Evolutionary conservation across 345 rosid genomes (phyloP).

Genomic region (Brassica incana): DNA sequence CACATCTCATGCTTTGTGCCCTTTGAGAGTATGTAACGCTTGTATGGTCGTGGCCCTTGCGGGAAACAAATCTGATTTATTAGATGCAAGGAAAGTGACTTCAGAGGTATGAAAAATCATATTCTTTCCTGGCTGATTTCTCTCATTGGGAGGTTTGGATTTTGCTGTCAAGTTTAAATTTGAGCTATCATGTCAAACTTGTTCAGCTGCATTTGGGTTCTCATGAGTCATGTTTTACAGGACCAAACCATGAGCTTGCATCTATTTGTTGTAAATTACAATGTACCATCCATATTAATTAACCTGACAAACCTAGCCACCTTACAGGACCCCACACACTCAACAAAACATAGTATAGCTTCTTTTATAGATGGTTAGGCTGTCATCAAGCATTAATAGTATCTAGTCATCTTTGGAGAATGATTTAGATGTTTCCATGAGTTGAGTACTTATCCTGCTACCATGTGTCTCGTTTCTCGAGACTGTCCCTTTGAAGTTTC

Average conservation of each 20-base stretch:
- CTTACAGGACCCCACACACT: not conserved
- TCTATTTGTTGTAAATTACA: constrained; percentile 3
- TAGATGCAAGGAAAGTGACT: constrained; percentile 73
- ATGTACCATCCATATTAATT: constrained; percentile 14
- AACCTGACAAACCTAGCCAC: constrained; percentile 21
- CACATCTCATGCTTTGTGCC: too few species aligned
- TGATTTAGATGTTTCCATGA: constrained; percentile 10
- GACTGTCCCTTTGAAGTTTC: not conserved
- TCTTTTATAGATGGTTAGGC: constrained; percentile 5
- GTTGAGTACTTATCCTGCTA: not conserved
- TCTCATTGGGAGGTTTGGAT: not conserved
- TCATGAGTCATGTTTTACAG: not conserved
- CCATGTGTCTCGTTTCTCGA: not conserved
- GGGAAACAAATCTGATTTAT: constrained; percentile 87
- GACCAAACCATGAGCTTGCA: constrained; percentile 19
- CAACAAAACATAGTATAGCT: not conserved
- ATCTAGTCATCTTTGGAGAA: constrained; percentile 6
- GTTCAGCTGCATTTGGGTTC: not conserved
- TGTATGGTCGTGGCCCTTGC: constrained; percentile 93
- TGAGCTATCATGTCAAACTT: constrained; percentile 6
- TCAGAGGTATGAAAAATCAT: constrained; percentile 57
- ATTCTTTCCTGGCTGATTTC: not conserved
- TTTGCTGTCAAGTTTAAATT: not conserved
- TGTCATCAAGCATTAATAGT: not conserved
- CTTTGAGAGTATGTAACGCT: constrained; percentile 59